Conservation (phyloP, 805 yeast species). For the Kodamaea kakaduensis region DNA sequence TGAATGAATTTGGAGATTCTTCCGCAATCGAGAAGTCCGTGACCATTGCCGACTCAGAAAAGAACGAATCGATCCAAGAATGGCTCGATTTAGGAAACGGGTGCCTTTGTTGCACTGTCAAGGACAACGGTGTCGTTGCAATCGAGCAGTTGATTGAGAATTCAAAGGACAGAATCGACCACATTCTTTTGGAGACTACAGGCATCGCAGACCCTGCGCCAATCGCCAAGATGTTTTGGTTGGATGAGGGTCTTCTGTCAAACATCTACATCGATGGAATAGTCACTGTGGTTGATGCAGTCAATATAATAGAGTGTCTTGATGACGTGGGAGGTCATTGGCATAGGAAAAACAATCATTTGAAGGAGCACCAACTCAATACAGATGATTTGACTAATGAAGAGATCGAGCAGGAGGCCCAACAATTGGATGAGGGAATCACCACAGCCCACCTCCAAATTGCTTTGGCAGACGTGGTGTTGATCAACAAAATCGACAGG, state of each 20-base stretch:
- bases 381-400: slow-evolving; percentile 20
- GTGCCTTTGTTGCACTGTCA: slow-evolving; percentile 93
- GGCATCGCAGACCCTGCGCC: slow-evolving; percentile 99
- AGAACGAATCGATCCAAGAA: slow-evolving; percentile 61
- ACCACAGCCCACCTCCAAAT: slow-evolving; percentile 89
- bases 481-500: slow-evolving; percentile 75
- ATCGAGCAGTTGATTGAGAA: slow-evolving; percentile 80
- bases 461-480: slow-evolving; percentile 80
- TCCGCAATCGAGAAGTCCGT: slow-evolving; percentile 84
- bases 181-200: slow-evolving; percentile 89
- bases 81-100: slow-evolving; percentile 98
- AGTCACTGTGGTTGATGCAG: slow-evolving; percentile 78
- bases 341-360: slow-evolving; percentile 44
- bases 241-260: slow-evolving; percentile 82
- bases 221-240: slow-evolving; percentile 95
- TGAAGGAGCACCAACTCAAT: slow-evolving; percentile 17
- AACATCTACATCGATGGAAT: slow-evolving; percentile 89
- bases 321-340: slow-evolving; percentile 72
- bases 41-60: slow-evolving; percentile 55
- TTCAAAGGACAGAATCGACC: slow-evolving; percentile 72
- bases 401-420: slow-evolving; percentile 27
- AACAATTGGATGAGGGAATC: slow-evolving; percentile 39
- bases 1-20: slow-evolving; percentile 91
- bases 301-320: slow-evolving; percentile 59
- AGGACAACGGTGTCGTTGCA: slow-evolving; percentile 91